Base-by-base conservation (phyloP, 2,329 filamentous ascomycete species). In the Cladosporium austrohemisphaericum region DNA sequence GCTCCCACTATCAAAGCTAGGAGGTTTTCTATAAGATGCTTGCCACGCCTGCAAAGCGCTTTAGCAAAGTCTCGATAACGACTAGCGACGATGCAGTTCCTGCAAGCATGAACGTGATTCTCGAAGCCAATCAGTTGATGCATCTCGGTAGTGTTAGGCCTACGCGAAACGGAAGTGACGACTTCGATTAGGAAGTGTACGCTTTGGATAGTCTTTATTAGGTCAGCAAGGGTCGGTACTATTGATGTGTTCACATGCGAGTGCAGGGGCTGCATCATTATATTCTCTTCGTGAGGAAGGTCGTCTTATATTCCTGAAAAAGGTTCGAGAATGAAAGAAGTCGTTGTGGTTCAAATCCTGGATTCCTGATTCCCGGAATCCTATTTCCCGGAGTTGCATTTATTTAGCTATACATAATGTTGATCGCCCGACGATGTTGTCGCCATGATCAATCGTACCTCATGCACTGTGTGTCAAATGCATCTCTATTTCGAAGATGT, bases 141-240 rank as follows among this genome's bases (percentile, higher is more conserved):
- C 5, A 36, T 18, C 11, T 36, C 33, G 37, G 23, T 16, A 18
- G 5, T 18, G n/a, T 28, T 41, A 14, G 37, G 37, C 23, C 8
- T 18, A 10, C 37, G 37, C 22, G 37, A 41, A 18, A 41, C n/a
- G 8, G 37, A 8, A 25, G 37, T 41, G 7, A 41, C 23, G 22
- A 41, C 37, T 16, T 28, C 22, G 8, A 26, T 11, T 16, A 23
- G 37, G 22, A 41, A 41, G 18, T 41, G 37, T 11, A 41, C 37
- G 37, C 37, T 41, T 41, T 41, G 37, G 14, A 41, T 18, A 6
- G 37, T 41, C 22, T 41, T 41, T 23, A 41, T 41, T 10, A 13
- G 36, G 20, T 13, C 13, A 40, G 20, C 36, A 25, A 25, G 19
- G 20, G 11, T 6, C 10, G 3, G 11, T 14, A 14, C 31, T 4